Conservation (phyloP, 257 asterid species). For the Solanum paucissectum region DNA sequence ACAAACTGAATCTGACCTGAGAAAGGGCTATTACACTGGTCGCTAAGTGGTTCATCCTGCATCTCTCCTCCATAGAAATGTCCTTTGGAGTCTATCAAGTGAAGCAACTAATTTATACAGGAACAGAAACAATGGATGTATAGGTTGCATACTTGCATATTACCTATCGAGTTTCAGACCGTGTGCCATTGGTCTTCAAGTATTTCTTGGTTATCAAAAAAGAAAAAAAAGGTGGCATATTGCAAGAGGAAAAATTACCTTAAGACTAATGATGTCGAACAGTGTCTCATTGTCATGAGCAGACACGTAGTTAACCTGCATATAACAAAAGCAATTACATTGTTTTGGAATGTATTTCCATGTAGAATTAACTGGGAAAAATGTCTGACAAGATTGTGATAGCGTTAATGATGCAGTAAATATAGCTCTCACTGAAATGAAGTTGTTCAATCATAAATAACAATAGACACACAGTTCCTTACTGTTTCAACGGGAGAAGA, state of each 20-base stretch:
- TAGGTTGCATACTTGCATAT: not conserved
- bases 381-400: not conserved
- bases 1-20: conserved; percentile 42
- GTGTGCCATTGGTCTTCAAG: not conserved
- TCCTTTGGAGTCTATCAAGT: conserved; percentile 49
- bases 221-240: not conserved
- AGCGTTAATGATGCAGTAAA: not conserved
- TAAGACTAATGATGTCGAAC: conserved; percentile 76
- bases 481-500: conserved; percentile 75
- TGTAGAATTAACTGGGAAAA: not conserved
- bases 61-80: conserved; percentile 67
- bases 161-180: not conserved
- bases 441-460: not conserved
- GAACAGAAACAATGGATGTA: not conserved
- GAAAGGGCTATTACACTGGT: conserved; percentile 82
- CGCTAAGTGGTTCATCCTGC: conserved; percentile 94
- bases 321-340: not conserved
- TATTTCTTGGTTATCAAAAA: not conserved
- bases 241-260: conserved; percentile 34
- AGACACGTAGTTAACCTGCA: conserved; percentile 85
- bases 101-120: conserved; percentile 10
- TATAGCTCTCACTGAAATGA: not conserved
- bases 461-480: conserved; percentile 7
- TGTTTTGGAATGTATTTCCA: not conserved
- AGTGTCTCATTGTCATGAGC: conserved; percentile 97